Conservation (phyloP, 1,284 basidiomycete genomes). For the Cutaneotrichosporon sp. region DNA sequence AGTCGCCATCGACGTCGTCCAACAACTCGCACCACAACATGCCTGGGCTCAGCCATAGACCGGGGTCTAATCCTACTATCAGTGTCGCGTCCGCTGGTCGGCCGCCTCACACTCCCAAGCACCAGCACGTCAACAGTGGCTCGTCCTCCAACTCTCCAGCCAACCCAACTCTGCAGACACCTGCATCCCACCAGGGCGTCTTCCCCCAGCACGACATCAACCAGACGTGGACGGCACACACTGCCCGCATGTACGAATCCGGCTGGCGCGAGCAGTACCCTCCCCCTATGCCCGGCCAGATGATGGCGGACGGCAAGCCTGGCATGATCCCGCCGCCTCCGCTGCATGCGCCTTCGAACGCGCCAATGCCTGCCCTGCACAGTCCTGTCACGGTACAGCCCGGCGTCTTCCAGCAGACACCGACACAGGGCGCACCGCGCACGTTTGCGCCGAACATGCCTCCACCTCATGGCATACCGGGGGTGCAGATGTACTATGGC, state of each 20-base stretch:
- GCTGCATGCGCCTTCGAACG: conserved; percentile 3
- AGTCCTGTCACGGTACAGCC: conserved; percentile 11
- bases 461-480: background rate
- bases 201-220: conserved; percentile 11
- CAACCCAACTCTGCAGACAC: conserved; percentile 24
- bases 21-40: conserved; percentile 7
- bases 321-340: conserved; percentile 8
- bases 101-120: conserved; percentile 16
- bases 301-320: background rate
- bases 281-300: background rate
- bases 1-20: conserved; percentile 11
- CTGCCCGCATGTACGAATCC: conserved; percentile 16
- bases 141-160: conserved; percentile 20
- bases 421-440: conserved; percentile 1
- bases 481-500: conserved; percentile 8
- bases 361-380: conserved; percentile 11
- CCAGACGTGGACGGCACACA: conserved; percentile 14
- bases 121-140: conserved; percentile 12
- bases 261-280: conserved; percentile 15
- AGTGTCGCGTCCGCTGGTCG: conserved; percentile 2
- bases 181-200: conserved; percentile 15
- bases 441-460: conserved; percentile 1
- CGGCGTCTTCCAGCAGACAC: background rate
- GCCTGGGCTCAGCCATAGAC: background rate
- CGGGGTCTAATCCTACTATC: conserved; percentile 4